Conservation (phyloP, 768 basidiomycete species). For the Mycena indigotica region DNA sequence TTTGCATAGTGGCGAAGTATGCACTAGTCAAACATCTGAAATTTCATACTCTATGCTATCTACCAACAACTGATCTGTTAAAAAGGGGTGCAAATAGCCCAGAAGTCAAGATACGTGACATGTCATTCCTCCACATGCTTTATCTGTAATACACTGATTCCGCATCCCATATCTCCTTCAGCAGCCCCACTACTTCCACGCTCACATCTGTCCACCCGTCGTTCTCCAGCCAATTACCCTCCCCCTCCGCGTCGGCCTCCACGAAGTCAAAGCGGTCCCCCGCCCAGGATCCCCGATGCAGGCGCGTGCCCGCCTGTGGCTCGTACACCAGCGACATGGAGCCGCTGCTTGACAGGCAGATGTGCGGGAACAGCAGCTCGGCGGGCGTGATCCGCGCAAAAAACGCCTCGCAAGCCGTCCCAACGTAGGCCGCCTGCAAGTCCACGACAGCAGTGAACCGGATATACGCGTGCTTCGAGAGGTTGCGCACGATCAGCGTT, state of each 20-base stretch:
- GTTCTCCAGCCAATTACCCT: background rate
- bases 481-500: constrained; percentile 8
- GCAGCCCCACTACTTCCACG: constrained; percentile 8
- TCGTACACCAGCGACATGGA: background rate
- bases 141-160: too few relatives aligned
- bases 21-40: too few relatives aligned
- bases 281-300: constrained; percentile 13
- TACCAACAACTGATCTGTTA: too few relatives aligned
- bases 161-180: constrained; percentile 11
- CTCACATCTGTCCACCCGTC: constrained; percentile 16
- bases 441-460: background rate
- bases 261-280: constrained; percentile 18
- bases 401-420: too few relatives aligned
- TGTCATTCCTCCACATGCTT: too few relatives aligned
- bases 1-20: too few relatives aligned
- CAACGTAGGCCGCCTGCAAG: background rate
- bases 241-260: background rate
- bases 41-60: too few relatives aligned
- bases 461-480: constrained; percentile 9
- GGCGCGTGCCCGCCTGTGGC: too few relatives aligned
- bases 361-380: constrained; percentile 8
- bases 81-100: too few relatives aligned
- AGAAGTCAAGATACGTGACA: too few relatives aligned
- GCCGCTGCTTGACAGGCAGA: constrained; percentile 8
- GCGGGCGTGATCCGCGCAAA: background rate